Evolutionary conservation across 257 asterid genomes (phyloP).

Genomic region (Solanum bulbocastanum): DNA sequence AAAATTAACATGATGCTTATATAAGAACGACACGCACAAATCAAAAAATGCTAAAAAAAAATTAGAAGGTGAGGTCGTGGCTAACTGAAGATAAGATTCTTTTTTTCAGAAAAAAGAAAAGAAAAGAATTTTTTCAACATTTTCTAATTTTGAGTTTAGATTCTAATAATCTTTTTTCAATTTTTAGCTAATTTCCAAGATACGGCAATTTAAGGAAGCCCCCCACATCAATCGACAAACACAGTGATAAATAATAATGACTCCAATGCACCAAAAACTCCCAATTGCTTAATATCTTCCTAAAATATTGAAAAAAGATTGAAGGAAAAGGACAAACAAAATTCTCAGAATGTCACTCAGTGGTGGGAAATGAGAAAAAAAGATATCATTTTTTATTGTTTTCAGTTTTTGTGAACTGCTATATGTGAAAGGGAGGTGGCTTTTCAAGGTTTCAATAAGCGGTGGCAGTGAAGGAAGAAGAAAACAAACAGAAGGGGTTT

Average conservation of each 20-base stretch:
- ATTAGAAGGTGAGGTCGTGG: not conserved
- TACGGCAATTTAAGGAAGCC: not conserved
- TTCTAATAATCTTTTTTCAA: not conserved
- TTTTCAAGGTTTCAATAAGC: not conserved
- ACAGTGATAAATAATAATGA: not conserved
- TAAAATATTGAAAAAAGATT: not conserved
- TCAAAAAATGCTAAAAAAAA: fast-evolving
- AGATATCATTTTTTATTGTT: not conserved
- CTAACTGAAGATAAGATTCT: not conserved
- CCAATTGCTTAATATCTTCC: not conserved
- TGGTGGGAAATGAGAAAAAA: not conserved
- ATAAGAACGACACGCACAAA: not conserved
- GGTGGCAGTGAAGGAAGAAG: not conserved
- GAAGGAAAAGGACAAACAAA: not conserved
- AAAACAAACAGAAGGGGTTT: not conserved
- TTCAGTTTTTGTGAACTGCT: not conserved
- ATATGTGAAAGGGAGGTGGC: not conserved
- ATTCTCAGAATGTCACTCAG: not conserved
- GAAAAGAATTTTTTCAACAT: not conserved
- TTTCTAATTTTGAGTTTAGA: not conserved
- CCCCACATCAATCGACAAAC: not conserved
- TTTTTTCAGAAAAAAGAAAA: not conserved
- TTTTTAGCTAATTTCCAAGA: not conserved
- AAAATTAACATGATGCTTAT: not conserved
- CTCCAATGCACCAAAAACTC: not conserved